A percentile compares a stretch with the other conserved stretches of the same genome.
These are phyloP conservation scores for Aspergillus piperis DNA, from an alignment of 2,329 filamentous ascomycete species.

Conservation along the genomic window DNA sequence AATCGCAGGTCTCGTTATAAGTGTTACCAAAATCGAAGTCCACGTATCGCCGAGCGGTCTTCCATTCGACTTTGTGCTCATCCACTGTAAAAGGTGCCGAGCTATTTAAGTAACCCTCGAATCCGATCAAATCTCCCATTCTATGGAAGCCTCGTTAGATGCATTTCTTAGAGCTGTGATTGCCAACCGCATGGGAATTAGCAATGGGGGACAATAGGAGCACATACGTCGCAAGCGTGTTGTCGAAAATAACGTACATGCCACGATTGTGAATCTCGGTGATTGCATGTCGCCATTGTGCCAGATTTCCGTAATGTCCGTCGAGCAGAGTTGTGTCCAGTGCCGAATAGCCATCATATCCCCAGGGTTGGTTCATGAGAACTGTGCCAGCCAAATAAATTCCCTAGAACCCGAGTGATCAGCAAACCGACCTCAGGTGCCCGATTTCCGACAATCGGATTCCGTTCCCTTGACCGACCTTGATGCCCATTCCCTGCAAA, in stretches of 20 bases:
- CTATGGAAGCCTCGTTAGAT: neutral
- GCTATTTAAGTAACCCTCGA: constrained; percentile 33
- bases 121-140: constrained; percentile 62
- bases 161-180: neutral
- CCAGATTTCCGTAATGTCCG: constrained; percentile 60
- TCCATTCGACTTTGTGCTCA: constrained; percentile 62
- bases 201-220: neutral
- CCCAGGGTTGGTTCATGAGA: constrained; percentile 65
- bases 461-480: constrained; percentile 38
- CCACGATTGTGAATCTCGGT: constrained; percentile 59
- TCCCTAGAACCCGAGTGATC: constrained; percentile 38
- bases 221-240: constrained; percentile 61
- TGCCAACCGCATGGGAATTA: neutral
- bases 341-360: constrained; percentile 59
- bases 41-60: constrained; percentile 54
- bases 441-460: neutral
- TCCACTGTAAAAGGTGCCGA: constrained; percentile 56
- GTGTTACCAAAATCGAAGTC: constrained; percentile 59
- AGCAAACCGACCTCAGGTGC: neutral
- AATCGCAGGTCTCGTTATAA: constrained; percentile 56
- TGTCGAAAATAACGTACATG: constrained; percentile 67
- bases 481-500: constrained; percentile 63
- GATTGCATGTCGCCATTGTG: constrained; percentile 58
- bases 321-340: constrained; percentile 64
- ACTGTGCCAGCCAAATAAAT: constrained; percentile 63